Conservation (phyloP, 495 filamentous ascomycete genomes). For the Ramalina intermedia region DNA sequence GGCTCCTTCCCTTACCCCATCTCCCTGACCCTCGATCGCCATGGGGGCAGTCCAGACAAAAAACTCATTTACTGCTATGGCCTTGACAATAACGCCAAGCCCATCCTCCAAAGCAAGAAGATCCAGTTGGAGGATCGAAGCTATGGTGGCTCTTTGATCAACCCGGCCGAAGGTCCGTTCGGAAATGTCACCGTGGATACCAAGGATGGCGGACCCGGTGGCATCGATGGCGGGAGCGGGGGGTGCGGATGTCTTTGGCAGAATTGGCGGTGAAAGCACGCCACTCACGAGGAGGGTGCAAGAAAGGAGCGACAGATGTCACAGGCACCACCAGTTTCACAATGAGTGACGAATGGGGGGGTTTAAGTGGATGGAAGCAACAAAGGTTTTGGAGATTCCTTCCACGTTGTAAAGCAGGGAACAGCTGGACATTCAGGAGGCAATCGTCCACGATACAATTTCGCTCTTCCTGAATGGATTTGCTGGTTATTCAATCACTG, state of each 20-base stretch:
- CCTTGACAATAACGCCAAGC: slow-evolving; percentile 36
- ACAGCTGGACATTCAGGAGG: no score
- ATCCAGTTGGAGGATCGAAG: slow-evolving; percentile 44
- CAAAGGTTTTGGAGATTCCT: no score
- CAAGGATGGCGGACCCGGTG: slow-evolving; percentile 28
- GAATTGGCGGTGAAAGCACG: slow-evolving; percentile 32
- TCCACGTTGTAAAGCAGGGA: no score
- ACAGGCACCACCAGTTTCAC: no score
- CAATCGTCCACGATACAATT: no score
- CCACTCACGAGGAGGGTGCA: no score
- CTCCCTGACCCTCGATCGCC: slow-evolving; percentile 66
- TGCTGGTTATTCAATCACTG: no score
- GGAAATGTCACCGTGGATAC: slow-evolving; percentile 15
- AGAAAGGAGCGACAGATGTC: no score
- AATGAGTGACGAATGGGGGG: no score
- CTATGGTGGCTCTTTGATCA: slow-evolving; percentile 46
- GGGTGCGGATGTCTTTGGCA: slow-evolving; percentile 63
- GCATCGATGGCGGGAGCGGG: slow-evolving; percentile 56
- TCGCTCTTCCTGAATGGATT: no score
- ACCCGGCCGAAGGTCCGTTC: slow-evolving; percentile 38
- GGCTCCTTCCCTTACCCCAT: slow-evolving; percentile 79
- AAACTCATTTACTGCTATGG: slow-evolving; percentile 64
- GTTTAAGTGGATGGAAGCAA: no score
- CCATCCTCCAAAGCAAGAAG: slow-evolving; percentile 35
- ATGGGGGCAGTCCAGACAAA: slow-evolving; percentile 46